These are phyloP conservation scores for Clonostachys sp. DNA, from an alignment of 2,329 filamentous ascomycete species.

Conservation along the genomic window DNA sequence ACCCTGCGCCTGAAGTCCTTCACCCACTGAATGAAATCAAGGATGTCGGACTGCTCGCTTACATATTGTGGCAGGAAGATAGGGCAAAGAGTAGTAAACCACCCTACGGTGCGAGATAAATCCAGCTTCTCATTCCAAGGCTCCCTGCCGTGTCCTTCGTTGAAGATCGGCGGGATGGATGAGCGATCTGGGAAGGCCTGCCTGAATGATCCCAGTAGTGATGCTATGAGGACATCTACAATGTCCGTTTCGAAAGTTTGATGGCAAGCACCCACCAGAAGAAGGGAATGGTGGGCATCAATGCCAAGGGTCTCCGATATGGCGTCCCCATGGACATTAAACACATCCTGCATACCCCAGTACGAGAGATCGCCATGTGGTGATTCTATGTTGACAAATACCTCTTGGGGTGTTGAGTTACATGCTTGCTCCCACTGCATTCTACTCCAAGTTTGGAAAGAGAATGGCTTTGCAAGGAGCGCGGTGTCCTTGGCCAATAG, in stretches of 20 bases:
- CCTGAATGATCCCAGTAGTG: constrained; percentile 24
- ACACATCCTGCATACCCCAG: constrained; percentile 10
- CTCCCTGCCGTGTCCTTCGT: constrained; percentile 36
- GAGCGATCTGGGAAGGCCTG: constrained; percentile 22
- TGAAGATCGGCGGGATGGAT: constrained; percentile 26
- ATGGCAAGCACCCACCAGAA: constrained; percentile 7
- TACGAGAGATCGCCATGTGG: constrained; percentile 9
- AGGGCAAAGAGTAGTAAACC: constrained; percentile 34
- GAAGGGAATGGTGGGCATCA: not conserved
- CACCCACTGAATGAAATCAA: constrained; percentile 10
- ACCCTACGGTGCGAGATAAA: constrained; percentile 33
- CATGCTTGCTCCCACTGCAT: constrained; percentile 22
- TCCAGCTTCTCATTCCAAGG: constrained; percentile 19
- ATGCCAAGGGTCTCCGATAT: constrained; percentile 1
- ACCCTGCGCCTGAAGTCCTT: constrained; percentile 12
- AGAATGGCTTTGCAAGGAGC: not conserved
- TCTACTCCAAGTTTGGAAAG: constrained; percentile 27
- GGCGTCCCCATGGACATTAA: constrained; percentile 5
- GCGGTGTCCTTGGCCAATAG: constrained; percentile 11
- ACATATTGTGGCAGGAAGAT: constrained; percentile 9
- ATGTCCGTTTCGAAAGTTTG: constrained; percentile 22
- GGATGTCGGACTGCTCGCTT: not conserved
- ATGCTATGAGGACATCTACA: constrained; percentile 29
- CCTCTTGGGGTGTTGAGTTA: not conserved
- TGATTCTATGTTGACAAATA: not conserved